Percentiles rank a stretch among this genome's conserved stretches.
Evolutionary conservation across 192 early-diverging fungal genomes (phyloP).

Genomic region (Podila minutissima): DNA sequence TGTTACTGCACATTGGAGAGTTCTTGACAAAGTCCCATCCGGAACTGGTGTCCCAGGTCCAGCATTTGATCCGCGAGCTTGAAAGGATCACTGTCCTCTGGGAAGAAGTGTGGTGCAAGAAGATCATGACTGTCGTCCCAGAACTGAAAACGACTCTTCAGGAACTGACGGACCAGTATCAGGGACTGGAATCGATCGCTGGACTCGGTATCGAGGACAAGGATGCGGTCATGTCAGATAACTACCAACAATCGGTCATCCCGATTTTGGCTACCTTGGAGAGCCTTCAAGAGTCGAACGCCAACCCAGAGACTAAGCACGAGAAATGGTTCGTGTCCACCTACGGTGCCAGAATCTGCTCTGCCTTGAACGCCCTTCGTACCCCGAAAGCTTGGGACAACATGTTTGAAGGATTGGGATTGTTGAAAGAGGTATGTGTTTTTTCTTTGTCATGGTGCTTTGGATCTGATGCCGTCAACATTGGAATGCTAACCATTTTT

Average conservation of each 20-base stretch:
- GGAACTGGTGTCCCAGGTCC: conserved; percentile 62
- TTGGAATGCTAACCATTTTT: neutral
- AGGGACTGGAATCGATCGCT: conserved; percentile 57
- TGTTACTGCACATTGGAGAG: conserved; percentile 51
- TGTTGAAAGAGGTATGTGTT: conserved; percentile 65
- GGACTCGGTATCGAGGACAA: conserved; percentile 51
- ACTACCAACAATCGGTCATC: conserved; percentile 64
- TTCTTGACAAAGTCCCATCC: conserved; percentile 50
- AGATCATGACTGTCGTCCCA: conserved; percentile 61
- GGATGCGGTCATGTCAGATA: conserved; percentile 57
- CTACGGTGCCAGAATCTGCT: conserved; percentile 64
- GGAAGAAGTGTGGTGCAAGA: conserved; percentile 85
- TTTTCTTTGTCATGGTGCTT: neutral
- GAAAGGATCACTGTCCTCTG: conserved; percentile 80
- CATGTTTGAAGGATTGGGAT: conserved; percentile 63
- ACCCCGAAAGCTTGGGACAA: conserved; percentile 53
- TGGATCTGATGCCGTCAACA: neutral
- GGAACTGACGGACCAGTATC: conserved; percentile 65
- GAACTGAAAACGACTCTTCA: conserved; percentile 66
- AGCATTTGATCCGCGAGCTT: conserved; percentile 68
- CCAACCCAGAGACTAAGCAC: conserved; percentile 56
- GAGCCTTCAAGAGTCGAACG: conserved; percentile 56
- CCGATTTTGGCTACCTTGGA: conserved; percentile 68
- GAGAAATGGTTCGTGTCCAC: conserved; percentile 72
- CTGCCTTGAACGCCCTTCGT: conserved; percentile 59